Base-by-base conservation (phyloP, 495 filamentous ascomycete species). In the Darksidea phi region DNA sequence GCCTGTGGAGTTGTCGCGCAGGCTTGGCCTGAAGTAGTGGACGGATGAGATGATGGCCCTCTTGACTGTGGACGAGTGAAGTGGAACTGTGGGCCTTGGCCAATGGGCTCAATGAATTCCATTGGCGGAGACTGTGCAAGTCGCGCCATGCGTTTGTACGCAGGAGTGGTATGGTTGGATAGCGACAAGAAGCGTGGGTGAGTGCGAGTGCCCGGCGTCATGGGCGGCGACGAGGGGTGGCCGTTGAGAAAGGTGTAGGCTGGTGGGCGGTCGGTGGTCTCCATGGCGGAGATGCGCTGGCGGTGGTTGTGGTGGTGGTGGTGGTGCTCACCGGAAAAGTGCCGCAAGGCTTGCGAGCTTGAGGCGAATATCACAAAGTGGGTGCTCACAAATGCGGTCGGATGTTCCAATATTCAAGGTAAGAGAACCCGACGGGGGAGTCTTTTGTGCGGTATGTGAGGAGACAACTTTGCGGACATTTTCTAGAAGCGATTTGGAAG, bases 91-190 rank as follows among this genome's bases (percentile, higher is more conserved):
- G 57, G 66, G 7, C 60, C 63, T 25, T 65, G 48, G 4, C 69
- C 66, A 23, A 63, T 69, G 32, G 69, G 66, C 26, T 59, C 49
- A 34, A 71, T 67, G 48, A 67, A 66, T 26, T 71, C 67, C 17
- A 63, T 36, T 21, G 63, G 55, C 11, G 67, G 66, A 41, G 67
- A 66, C 17, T 71, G 66, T 10, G 56, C 56, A 6, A 60, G 59
- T 48, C 54, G 59, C 1, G 54, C 57, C 63, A 67, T 69, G 13
- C 63, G 61, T 51, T 63, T 69, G 67, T 69, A 69, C 13, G 65
- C 54, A 13, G 66, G 69, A 21, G 69, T 67, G 10, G 67, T 67
- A 38, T 71, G 69, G 55, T 59, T 71, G 11, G 63, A 59, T 43
- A 53, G 61, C 11, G 69, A 62, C 20, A 67, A 67, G 34, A 65